Evolutionary conservation across 2,329 filamentous ascomycete genomes (phyloP), one percentile per base, ranked within the genome.

Genomic region (Beauveria brongniartii): DNA sequence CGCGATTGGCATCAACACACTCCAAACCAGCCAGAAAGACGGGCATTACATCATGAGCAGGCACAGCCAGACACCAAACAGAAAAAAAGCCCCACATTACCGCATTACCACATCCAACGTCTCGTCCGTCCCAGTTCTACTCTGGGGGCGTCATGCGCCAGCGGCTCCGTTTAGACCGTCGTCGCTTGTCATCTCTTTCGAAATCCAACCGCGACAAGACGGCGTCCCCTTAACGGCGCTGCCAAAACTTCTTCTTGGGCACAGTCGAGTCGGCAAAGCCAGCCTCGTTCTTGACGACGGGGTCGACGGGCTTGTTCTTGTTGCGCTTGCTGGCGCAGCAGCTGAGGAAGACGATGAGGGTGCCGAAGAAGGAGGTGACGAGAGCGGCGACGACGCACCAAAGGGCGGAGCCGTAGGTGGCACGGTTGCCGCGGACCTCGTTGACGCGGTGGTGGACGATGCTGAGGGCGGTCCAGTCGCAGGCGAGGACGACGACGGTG

Each of bases 321-420:
- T 72, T 72, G 65, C 74, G 66, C n/a, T 81, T 74, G 9, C 77
- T 75, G 59, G 78, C 78, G 73, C 80, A 86, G 78, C 84, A 88
- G 7, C 82, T 83, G 65, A 87, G 75, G 66, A 88, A 80, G 61
- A 88, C 78, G 55, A 87, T 65, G 58, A 84, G 63, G 22, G 80
- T 79, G 9, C 78, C 85, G 28, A 86, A 62, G 57, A 87, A 77
- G 22, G 80, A 74, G 65, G 78, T 76, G 62, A 86, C 73, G 64
- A 82, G 82, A 2, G 80, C 79, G 8, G 74, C 84, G 16, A 88
- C 74, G 1, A 82, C 71, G 10, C 82, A 81, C 85, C 85, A 89
- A 47, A 85, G 78, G 18, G 76, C 85, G 3, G 75, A 67, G 37
- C 79, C 78, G 72, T 78, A 89, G 47, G 70, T 68, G 24, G 85